Evolutionary conservation across 192 early-diverging fungal genomes (phyloP), one percentile per base, ranked within the genome.

Genomic region (Entophlyctis luteolus): DNA sequence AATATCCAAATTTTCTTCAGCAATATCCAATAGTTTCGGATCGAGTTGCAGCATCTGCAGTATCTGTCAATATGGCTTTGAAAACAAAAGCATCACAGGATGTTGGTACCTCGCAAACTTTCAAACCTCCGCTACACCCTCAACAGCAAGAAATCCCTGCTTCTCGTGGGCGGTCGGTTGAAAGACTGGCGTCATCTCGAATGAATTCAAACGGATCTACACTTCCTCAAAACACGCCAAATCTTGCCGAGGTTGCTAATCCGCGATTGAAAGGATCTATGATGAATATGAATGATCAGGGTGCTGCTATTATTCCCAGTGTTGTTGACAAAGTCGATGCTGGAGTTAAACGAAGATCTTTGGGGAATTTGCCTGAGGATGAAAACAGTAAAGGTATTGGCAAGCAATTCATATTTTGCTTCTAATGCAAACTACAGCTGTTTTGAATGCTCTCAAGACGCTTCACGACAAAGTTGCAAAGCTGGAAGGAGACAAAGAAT

Each of bases 401-500:
- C 25, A 25, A 32, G 62, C 37, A 5, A n/a, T 52, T 3, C 18
- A 34, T 10, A 10, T 33, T 14, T 47, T 53, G 6, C 27, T 47
- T 48, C 48, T 31, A 12, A 1, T n/a, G 10, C 10, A 1, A 18
- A 23, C 10, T n/a, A 5, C 28, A 71, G 79, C 73, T 25, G 72
- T 81, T 4, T 52, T 82, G 4, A 69, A 66, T 47, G 78, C 79
- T 2, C 62, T 84, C 6, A 62, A 76, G n/a, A 77, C 71, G 0
- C 68, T 84, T n/a, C 83, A 84, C 62, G 80, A 80, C 20, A 57
- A 72, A 34, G 74, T 82, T 22, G 65, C 67, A 5, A 32, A 25
- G 31, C 49, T 84, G 4, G 78, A 84, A 70, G 29, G 36, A 14
- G 83, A 84, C 53, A 77, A 76, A 37, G 57, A 55, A 18, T 25